Evolutionary conservation across 2,329 filamentous ascomycete genomes (phyloP), one percentile per base, ranked within the genome.

Genomic region (Paecilomyces variotii): DNA sequence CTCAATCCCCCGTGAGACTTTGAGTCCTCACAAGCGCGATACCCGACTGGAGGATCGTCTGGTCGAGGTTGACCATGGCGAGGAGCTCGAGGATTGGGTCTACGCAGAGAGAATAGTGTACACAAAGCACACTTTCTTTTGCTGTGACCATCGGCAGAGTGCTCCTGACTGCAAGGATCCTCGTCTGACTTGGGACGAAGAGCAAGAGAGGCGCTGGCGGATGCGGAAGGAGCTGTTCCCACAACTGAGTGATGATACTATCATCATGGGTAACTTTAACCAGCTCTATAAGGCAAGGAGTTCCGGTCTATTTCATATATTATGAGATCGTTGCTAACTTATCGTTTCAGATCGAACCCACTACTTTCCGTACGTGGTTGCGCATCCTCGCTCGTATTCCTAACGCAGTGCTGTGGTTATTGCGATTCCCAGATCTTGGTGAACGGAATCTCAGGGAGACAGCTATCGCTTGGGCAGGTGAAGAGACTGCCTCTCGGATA

Each of bases 51-150:
- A 88, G 63, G 91, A 96, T 68, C 81, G 80, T 52, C 67, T 84
- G 0, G 71, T 81, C 5, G 84, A 86, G 63, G 79, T 82, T 35
- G 87, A 91, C 59, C 86, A 86, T 56, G 86, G 87, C 45, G 83
- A 84, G 54, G 84, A 88, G 2, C 79, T 82, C 0, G 88, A 90
- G 32, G 83, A 89, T 60, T 99, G 94, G 94, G 85, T 99, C 35
- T 99, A 99, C 70, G 90, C 89, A 1, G 94, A 99, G 74, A 99
- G 97, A 70, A 90, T 99, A 62, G 90, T 99, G 56, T 99, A 92
- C 73, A 95, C 91, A 57, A 85, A 88, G 6, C 89, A 97, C 67
- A 97, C 92, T 0, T 99, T 99, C 76, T 99, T 99, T 79, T 99
- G 94, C 72, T 97, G 94, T 69, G 94, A 99, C 65, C 94, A 99